Conservation (phyloP, 192 early-diverging fungal species). For the Podila horticola region DNA sequence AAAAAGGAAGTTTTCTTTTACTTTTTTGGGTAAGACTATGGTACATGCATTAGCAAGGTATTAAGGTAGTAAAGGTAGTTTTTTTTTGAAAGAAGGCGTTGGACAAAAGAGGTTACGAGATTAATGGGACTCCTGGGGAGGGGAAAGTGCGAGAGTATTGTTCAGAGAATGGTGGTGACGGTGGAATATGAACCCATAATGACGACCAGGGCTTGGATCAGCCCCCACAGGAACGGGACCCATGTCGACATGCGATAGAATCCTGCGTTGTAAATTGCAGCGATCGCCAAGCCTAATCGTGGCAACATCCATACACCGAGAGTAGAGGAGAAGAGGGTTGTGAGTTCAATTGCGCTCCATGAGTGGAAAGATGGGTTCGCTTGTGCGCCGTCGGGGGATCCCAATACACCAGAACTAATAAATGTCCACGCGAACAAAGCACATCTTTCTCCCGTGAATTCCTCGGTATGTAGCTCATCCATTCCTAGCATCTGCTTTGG, state of each 20-base stretch:
- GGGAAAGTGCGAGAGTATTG: too few relatives aligned
- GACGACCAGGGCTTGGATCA: constrained; percentile 71
- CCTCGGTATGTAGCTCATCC: too few relatives aligned
- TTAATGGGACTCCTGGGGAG: not conserved
- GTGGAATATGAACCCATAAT: constrained; percentile 69
- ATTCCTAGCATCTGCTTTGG: too few relatives aligned
- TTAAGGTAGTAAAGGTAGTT: not conserved
- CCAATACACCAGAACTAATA: too few relatives aligned
- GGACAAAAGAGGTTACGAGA: not conserved
- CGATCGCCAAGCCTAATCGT: constrained; percentile 62
- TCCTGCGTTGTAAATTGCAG: constrained; percentile 69
- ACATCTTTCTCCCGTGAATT: too few relatives aligned
- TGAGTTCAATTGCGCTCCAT: not conserved
- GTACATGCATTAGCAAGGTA: not conserved
- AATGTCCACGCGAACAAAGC: too few relatives aligned
- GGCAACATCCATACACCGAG: not conserved
- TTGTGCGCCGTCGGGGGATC: not conserved
- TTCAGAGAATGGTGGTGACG: constrained; percentile 63
- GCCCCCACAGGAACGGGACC: constrained; percentile 75
- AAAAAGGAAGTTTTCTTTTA: constrained; percentile 1
- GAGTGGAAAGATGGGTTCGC: not conserved
- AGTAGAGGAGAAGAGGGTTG: not conserved
- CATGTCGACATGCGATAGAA: constrained; percentile 77
- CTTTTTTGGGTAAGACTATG: not conserved
- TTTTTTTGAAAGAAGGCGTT: not conserved